Evolutionary conservation across 768 basidiomycete species (phyloP), one percentile per base, ranked within the genome.

Genomic region (Pleurotus ostreatus): DNA sequence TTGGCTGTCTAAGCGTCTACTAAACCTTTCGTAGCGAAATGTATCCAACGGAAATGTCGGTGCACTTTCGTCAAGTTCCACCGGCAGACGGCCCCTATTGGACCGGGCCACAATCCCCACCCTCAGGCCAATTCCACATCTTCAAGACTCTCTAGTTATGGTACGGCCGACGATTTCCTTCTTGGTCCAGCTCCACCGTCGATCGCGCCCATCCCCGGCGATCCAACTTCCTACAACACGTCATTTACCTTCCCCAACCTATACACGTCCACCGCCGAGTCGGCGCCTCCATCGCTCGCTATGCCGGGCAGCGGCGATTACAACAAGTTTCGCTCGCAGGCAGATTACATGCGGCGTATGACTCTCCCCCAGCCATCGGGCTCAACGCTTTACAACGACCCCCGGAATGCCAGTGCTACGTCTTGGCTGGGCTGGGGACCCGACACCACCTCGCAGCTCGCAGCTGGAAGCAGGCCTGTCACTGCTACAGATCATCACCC

Each of bases 51-150:
- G 55, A 89, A 88, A 67, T 78, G 72, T 55, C 78, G 85, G 3
- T 92, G 89, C 70, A 92, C 89, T 0, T 92, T 83, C 61, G 84
- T 90, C 68, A 89, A 92, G 64, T 90, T 88, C 64, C 88, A 89
- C 64, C 83, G 88, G 12, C 89, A 90, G 65, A 91, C 89, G 0
- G 88, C 88, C 0, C 89, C 88, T 25, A 77, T 80, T 1, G 88
- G 88, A 3, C 89, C 88, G 8, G 88, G 88, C 8, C 89, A 91
- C 61, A 68, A 73, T 11, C 71, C 71, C 12, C 74, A 67, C 44
- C 74, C 74, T 68, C 40, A 66, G 60, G 37, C 65, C 61, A 58
- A 12, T 52, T 59, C 59, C 15, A 56, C 61, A 6, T 58, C 67
- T 8, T 58, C 65, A 43, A 64, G 70, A n/a, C 54, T 74, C 11